Evolutionary conservation across 176 grass and related monocot species (phyloP), one percentile per base, ranked within the genome.

Genomic region (Musa beccarii): DNA sequence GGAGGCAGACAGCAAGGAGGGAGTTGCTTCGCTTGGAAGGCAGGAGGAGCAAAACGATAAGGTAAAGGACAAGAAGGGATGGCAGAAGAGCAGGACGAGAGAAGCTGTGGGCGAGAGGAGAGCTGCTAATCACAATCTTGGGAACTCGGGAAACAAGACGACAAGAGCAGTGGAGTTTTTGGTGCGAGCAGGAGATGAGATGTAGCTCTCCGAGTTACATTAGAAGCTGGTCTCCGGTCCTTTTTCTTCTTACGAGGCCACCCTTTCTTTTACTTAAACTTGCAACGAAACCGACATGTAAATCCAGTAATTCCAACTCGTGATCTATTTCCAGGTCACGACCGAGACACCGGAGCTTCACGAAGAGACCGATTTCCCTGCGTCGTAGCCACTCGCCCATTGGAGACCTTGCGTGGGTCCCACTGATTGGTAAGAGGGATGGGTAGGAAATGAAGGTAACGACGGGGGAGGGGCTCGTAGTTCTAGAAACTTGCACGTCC

Each of bases 21-120:
- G 16, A 10, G 68, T 51, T 70, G 68, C 68, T 70, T 70, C 49
- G 25, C 68, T 70, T 51, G 68, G 43, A 70, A 70, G 68, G 43
- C 68, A 70, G 68, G 10, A 70, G 10, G 49, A 29, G 10, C 66
- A 17, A 28, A 43, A 49, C 24, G 15, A 43, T 15, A 43, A 16
- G 13, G 43, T 10, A 20, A n/a, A 43, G 14, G 11, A 16, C 11
- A 11, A 15, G 13, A 34, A 43, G 11, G 11, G 25, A 68, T 24
- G 26, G 5, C 8, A 68, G 66, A 11, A 2, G 26, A 15, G 3
- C 19, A 29, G 28, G 26, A 34, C 12, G 26, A 43, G 66, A 69
- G 2, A 49, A 69, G 29, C 29, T 6, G 34, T 43, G 26, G 12
- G 3, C 19, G 12, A 16, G 65, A 34, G 24, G 26, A 43, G 66